A percentile compares a stretch with the other conserved stretches of the same genome.
Evolutionary conservation across 495 filamentous ascomycete genomes (phyloP).

Genomic region (Daldinia vernicosa): DNA sequence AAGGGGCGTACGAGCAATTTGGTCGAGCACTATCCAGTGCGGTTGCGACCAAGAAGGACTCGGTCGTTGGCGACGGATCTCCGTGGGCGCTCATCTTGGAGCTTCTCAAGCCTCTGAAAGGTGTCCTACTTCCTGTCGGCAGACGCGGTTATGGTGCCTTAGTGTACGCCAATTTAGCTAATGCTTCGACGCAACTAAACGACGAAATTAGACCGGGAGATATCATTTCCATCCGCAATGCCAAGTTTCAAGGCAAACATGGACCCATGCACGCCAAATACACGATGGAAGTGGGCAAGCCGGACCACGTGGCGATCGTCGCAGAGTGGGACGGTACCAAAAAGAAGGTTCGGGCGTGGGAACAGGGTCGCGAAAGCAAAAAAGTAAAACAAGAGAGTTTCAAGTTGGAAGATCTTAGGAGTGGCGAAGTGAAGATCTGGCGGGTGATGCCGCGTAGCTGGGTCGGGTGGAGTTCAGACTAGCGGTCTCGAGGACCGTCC

Average conservation of each 20-base stretch:
- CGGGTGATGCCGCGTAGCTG: slow-evolving; percentile 90
- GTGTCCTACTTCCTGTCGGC: slow-evolving; percentile 82
- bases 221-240: slow-evolving; percentile 91
- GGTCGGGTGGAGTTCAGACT: slow-evolving; percentile 80
- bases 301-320: slow-evolving; percentile 96
- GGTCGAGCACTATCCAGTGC: slow-evolving; percentile 77
- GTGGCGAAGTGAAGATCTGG: slow-evolving; percentile 98
- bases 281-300: slow-evolving; percentile 84
- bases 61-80: slow-evolving; percentile 83
- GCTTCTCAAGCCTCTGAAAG: slow-evolving; percentile 74
- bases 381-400: slow-evolving; percentile 95
- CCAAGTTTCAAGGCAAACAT: slow-evolving; percentile 94
- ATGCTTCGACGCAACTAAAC: slow-evolving; percentile 85
- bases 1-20: slow-evolving; percentile 79
- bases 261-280: slow-evolving; percentile 97
- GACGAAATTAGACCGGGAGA: slow-evolving; percentile 96
- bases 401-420: slow-evolving; percentile 88
- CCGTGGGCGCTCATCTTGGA: slow-evolving; percentile 79
- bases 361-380: slow-evolving; percentile 92
- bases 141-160: slow-evolving; percentile 88
- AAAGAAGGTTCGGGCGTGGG: slow-evolving; percentile 96
- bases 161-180: slow-evolving; percentile 93
- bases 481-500: slow-evolving; percentile 37
- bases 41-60: slow-evolving; percentile 74
- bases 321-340: slow-evolving; percentile 98